Conservation (phyloP, 495 filamentous ascomycete genomes). For the Massariosphaeria phaeospora region DNA sequence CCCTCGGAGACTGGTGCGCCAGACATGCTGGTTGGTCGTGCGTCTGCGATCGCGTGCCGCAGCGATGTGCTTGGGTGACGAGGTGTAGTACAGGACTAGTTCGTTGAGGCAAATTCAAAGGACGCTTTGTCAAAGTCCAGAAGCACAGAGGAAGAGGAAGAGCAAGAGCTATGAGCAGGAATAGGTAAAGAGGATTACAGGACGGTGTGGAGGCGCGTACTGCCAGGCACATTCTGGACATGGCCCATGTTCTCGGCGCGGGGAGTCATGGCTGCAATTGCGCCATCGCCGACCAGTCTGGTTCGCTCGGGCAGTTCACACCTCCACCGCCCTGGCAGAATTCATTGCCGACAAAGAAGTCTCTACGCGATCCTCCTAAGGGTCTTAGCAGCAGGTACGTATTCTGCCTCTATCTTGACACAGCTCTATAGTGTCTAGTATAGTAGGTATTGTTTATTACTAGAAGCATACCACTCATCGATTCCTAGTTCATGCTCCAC, state of each 20-base stretch:
- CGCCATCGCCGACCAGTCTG: conserved; percentile 17
- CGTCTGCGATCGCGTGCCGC: too few relatives aligned
- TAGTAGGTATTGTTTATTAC: too few relatives aligned
- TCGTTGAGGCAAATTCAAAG: conserved; percentile 27
- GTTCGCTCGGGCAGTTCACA: conserved; percentile 9
- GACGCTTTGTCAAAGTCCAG: conserved; percentile 15
- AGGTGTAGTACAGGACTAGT: background rate
- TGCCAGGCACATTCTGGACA: background rate
- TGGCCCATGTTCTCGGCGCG: background rate
- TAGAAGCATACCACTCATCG: too few relatives aligned
- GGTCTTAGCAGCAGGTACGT: too few relatives aligned
- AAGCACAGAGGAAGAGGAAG: background rate
- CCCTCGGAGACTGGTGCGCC: conserved; percentile 16
- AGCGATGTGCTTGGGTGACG: background rate
- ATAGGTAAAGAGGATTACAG: background rate
- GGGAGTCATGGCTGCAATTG: conserved; percentile 28
- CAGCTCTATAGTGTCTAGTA: too few relatives aligned
- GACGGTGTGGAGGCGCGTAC: background rate
- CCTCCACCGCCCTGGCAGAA: too few relatives aligned
- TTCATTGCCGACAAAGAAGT: too few relatives aligned
- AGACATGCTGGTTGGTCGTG: conserved; percentile 13
- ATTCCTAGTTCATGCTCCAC: too few relatives aligned
- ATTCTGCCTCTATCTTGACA: too few relatives aligned
- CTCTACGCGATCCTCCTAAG: too few relatives aligned
- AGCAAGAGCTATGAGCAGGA: background rate